Conservation (phyloP, 352 stramenopile genomes). For the Pythium guiyangense region DNA sequence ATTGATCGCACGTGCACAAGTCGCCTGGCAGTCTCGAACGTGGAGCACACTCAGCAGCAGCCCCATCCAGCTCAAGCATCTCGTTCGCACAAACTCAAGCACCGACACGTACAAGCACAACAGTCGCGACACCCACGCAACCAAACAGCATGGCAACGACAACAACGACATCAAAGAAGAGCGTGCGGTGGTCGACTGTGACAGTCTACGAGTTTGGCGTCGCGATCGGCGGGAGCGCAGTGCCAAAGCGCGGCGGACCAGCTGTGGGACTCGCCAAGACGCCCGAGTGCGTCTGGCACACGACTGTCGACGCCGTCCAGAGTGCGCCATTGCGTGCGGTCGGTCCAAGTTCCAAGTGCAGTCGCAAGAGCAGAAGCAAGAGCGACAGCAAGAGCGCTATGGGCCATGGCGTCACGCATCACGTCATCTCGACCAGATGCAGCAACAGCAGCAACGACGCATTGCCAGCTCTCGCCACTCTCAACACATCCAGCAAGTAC, state of each 20-base stretch:
- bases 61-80: background rate
- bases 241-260: constrained; percentile 42
- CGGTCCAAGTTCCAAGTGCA: background rate
- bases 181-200: constrained; percentile 50
- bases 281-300: constrained; percentile 33
- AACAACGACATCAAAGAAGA: constrained; percentile 16
- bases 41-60: too few species aligned
- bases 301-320: constrained; percentile 13
- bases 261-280: constrained; percentile 42
- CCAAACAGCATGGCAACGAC: constrained; percentile 8
- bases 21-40: too few species aligned
- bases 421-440: too few species aligned
- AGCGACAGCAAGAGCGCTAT: background rate
- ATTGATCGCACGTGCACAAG: too few species aligned
- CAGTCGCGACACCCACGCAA: too few species aligned
- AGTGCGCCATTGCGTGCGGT: background rate
- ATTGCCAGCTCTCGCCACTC: too few species aligned
- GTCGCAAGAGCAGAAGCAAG: too few species aligned
- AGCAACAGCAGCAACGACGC: too few species aligned
- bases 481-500: too few species aligned
- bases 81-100: constrained; percentile 3
- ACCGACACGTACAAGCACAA: too few species aligned
- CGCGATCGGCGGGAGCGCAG: constrained; percentile 39
- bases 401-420: background rate
- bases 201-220: too few species aligned